Evolutionary conservation across 805 yeast species (phyloP).

Genomic region (Saturnispora quitensis): DNA sequence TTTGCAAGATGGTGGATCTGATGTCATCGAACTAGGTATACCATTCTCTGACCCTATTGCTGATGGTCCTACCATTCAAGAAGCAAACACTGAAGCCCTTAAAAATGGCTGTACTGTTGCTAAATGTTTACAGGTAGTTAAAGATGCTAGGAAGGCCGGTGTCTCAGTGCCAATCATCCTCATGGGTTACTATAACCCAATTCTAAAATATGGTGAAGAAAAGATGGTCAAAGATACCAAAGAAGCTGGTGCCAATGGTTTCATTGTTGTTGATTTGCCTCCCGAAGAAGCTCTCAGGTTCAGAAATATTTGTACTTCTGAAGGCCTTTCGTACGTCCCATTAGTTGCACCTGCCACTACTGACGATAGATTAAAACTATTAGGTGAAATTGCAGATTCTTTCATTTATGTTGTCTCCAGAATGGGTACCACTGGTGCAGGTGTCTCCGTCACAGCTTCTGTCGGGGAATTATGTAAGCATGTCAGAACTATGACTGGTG

Average conservation of each 20-base stretch:
- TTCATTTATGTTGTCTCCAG: conserved; percentile 94
- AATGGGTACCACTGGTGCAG: conserved; percentile 97
- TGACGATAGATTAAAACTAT: conserved; percentile 70
- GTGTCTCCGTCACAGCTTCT: conserved; percentile 51
- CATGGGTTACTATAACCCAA: conserved; percentile 98
- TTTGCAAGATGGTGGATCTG: conserved; percentile 92
- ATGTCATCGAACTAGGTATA: conserved; percentile 87
- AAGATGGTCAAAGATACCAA: conserved; percentile 70
- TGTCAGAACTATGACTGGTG: conserved; percentile 66
- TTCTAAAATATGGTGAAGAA: conserved; percentile 82
- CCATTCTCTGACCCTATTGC: conserved; percentile 99
- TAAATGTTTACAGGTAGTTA: conserved; percentile 61
- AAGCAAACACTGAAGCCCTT: conserved; percentile 74
- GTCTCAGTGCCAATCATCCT: conserved; percentile 81
- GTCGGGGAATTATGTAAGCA: conserved; percentile 61
- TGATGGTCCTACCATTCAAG: conserved; percentile 96
- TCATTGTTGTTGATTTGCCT: conserved; percentile 89
- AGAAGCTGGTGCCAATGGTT: conserved; percentile 90
- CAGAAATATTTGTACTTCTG: conserved; percentile 57
- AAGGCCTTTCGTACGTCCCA: conserved; percentile 80
- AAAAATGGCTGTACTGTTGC: conserved; percentile 71
- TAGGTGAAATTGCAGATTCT: conserved; percentile 85
- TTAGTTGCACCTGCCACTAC: conserved; percentile 95
- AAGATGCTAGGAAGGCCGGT: conserved; percentile 70
- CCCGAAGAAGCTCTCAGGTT: conserved; percentile 94